Evolutionary conservation across 768 basidiomycete genomes (phyloP).

Genomic region (Pleurotus salmoneostramineus): DNA sequence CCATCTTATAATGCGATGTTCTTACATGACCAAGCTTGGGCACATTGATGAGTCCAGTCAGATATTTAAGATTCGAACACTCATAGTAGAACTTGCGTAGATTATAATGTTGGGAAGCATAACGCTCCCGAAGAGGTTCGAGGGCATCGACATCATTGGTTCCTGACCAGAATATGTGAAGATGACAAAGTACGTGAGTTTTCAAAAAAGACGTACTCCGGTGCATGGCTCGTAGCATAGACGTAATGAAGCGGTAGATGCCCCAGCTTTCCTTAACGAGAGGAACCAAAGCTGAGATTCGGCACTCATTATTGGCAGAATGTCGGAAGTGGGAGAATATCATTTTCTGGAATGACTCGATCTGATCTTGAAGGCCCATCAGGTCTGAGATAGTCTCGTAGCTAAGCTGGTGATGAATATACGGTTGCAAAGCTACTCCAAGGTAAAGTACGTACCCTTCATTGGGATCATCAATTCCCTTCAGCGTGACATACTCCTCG

Average conservation of each 20-base stretch:
- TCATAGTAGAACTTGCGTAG: slow-evolving; percentile 99
- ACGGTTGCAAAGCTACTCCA: slow-evolving; percentile 3
- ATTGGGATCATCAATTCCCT: slow-evolving; percentile 97
- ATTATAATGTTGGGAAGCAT: slow-evolving; percentile 86
- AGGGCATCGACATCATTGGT: slow-evolving; percentile 87
- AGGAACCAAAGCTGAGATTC: slow-evolving; percentile 93
- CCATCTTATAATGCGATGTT: neutral
- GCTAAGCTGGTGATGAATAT: slow-evolving; percentile 32
- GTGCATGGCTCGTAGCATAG: slow-evolving; percentile 97
- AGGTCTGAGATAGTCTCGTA: slow-evolving; percentile 98
- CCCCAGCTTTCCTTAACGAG: slow-evolving; percentile 99
- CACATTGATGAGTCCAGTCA: slow-evolving; percentile 96
- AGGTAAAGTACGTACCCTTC: slow-evolving; percentile 70
- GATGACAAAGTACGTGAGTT: neutral
- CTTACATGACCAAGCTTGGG: slow-evolving; percentile 91
- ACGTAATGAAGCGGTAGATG: slow-evolving; percentile 97
- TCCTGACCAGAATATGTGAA: slow-evolving; percentile 39
- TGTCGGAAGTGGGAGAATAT: slow-evolving; percentile 93
- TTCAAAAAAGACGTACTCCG: slow-evolving; percentile 48
- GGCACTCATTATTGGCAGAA: slow-evolving; percentile 93
- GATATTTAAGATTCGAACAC: slow-evolving; percentile 96
- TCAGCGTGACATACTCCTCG: slow-evolving; percentile 95
- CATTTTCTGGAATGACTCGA: slow-evolving; percentile 97
- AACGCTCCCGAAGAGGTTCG: slow-evolving; percentile 85
- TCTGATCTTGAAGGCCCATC: slow-evolving; percentile 97